phyloP scores from a whole-genome alignment of 2,329 filamentous ascomycete species.

The Thyridium curvatum region DNA sequence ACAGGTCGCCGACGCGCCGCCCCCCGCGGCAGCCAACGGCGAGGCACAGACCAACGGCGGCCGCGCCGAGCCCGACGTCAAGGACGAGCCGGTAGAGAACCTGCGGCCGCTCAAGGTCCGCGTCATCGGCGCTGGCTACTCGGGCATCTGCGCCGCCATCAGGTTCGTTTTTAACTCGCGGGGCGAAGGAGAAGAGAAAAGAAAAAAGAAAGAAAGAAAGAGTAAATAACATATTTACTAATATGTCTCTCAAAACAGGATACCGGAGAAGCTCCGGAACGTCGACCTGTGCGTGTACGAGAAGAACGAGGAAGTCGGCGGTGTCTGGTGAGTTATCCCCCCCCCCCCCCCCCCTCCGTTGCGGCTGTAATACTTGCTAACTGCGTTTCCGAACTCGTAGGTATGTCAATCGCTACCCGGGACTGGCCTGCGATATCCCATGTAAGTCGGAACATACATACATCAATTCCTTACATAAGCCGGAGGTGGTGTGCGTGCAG shows the following conservation, averaged over 20 bases:
- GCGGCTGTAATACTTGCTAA: no score
- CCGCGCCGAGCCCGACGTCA: slow-evolving; percentile 9
- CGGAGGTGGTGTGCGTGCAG: no score
- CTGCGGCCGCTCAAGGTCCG: slow-evolving; percentile 22
- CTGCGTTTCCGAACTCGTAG: slow-evolving; percentile 9
- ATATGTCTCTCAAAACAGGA: slow-evolving; percentile 10
- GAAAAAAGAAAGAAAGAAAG: neutral
- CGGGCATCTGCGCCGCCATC: slow-evolving; percentile 24
- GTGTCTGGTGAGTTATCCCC: slow-evolving; percentile 20
- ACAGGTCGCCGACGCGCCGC: no score
- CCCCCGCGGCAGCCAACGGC: no score
- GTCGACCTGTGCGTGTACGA: slow-evolving; percentile 26
- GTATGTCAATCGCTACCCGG: slow-evolving; percentile 26
- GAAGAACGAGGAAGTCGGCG: slow-evolving; percentile 24
- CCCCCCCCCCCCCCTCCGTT: no score
- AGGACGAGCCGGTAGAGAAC: slow-evolving; percentile 23
- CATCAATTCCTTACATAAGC: no score
- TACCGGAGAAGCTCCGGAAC: slow-evolving; percentile 24
- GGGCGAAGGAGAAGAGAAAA: no score
- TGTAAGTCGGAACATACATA: slow-evolving; percentile 15
- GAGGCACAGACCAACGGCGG: no score
- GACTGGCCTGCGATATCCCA: slow-evolving; percentile 28
- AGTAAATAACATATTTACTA: neutral
- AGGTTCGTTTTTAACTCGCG: no score
- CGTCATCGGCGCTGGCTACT: slow-evolving; percentile 25